These are phyloP conservation scores for Phaeosphaeria sp. DNA, from an alignment of 2,329 filamentous ascomycete species.

Conservation along the genomic window DNA sequence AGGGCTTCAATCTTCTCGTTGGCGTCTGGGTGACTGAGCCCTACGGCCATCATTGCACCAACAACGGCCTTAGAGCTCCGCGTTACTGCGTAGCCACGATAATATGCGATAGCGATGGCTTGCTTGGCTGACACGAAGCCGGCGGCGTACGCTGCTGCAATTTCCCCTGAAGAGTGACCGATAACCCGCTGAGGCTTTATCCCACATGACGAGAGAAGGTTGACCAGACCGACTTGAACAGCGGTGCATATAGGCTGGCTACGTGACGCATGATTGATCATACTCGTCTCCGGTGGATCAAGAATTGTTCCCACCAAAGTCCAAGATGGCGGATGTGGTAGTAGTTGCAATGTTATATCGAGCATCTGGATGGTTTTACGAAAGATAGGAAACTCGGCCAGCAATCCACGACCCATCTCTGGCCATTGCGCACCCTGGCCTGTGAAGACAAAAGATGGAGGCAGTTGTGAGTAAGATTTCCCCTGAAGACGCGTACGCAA, in stretches of 20 bases:
- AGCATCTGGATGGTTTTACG: not conserved
- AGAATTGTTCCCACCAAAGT: slow-evolving; percentile 12
- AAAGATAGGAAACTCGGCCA: not conserved
- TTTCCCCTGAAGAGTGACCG: slow-evolving; percentile 52
- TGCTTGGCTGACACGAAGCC: slow-evolving; percentile 21
- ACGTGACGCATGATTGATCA: slow-evolving; percentile 18
- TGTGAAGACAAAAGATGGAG: not conserved
- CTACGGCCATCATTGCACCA: too few species aligned
- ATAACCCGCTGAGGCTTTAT: slow-evolving; percentile 42
- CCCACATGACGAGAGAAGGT: slow-evolving; percentile 34
- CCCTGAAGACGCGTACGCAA: not conserved
- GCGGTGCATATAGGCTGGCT: slow-evolving; percentile 45
- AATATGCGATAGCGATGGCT: slow-evolving; percentile 29
- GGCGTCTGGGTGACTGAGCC: too few species aligned
- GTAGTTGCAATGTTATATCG: not conserved
- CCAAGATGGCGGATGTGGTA: slow-evolving; percentile 9
- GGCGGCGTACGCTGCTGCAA: slow-evolving; percentile 46
- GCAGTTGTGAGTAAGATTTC: not conserved
- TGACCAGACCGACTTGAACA: slow-evolving; percentile 43
- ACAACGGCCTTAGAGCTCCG: too few species aligned
- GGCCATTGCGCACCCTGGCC: slow-evolving; percentile 5
- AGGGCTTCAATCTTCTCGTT: slow-evolving; percentile 9
- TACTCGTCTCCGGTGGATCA: not conserved
- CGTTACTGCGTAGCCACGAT: slow-evolving; percentile 10
- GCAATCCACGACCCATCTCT: not conserved